Evolutionary conservation across 805 yeast species (phyloP).

Genomic region (Ogataea pignaliae): DNA sequence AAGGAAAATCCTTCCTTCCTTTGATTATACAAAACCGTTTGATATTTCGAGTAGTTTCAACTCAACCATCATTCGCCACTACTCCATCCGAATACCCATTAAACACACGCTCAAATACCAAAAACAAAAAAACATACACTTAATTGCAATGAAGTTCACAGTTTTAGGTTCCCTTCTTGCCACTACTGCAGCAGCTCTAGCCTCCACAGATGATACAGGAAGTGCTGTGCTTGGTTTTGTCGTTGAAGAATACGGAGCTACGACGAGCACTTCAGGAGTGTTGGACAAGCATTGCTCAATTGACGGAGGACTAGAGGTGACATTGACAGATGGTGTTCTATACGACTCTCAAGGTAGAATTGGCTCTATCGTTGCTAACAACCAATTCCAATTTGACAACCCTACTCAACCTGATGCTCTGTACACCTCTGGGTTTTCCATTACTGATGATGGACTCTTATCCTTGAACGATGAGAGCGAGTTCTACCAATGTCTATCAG

Average conservation of each 20-base stretch:
- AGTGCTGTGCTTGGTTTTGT: no score
- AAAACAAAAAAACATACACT: neutral
- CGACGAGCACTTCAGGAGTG: neutral
- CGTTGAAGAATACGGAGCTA: no score
- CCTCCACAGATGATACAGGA: neutral
- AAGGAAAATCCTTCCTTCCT: no score
- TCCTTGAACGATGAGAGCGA: conserved; percentile 37
- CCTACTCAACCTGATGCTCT: no score
- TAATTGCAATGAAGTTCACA: neutral
- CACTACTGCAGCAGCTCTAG: neutral
- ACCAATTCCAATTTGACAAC: conserved; percentile 47
- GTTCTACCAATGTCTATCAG: conserved; percentile 43
- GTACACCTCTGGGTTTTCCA: conserved; percentile 38
- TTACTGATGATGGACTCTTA: conserved; percentile 34
- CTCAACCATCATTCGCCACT: no score
- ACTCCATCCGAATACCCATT: neutral
- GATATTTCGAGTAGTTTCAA: no score
- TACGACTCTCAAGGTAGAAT: conserved; percentile 39
- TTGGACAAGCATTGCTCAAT: neutral
- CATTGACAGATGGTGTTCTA: conserved; percentile 32
- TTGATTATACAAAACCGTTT: no score
- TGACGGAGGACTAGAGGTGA: conserved; percentile 33
- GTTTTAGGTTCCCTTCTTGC: neutral
- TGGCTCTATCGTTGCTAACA: conserved; percentile 46
- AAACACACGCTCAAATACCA: no score